These are phyloP conservation scores for Fusarium sp. DNA, from an alignment of 2,329 filamentous ascomycete species.

Conservation along the genomic window DNA sequence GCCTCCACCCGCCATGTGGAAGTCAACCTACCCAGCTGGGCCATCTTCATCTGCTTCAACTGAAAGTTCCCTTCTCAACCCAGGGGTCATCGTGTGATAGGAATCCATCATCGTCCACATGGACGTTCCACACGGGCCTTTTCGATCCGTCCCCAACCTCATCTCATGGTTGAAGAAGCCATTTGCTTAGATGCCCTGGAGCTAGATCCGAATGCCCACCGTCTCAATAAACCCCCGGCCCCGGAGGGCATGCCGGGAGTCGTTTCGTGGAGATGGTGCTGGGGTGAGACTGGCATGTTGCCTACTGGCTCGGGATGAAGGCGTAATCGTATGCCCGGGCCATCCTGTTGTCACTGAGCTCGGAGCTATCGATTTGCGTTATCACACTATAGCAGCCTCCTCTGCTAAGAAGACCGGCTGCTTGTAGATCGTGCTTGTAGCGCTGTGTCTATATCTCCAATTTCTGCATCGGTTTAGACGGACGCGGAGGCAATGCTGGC, in stretches of 20 bases:
- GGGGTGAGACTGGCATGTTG: constrained; percentile 18
- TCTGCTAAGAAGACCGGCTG: constrained; percentile 15
- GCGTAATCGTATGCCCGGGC: constrained; percentile 34
- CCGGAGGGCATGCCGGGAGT: constrained; percentile 32
- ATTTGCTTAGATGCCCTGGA: constrained; percentile 16
- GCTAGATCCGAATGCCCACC: constrained; percentile 29
- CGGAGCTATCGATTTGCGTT: constrained; percentile 28
- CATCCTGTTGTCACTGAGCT: constrained; percentile 21
- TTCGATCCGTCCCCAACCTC: constrained; percentile 18
- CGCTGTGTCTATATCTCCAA: constrained; percentile 20
- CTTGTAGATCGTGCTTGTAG: constrained; percentile 26
- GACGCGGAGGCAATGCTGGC: constrained; percentile 14
- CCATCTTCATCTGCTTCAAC: constrained; percentile 6
- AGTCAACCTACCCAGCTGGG: constrained; percentile 17
- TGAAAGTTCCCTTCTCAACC: constrained; percentile 10
- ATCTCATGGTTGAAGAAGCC: constrained; percentile 3
- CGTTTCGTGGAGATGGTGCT: constrained; percentile 29
- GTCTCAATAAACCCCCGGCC: constrained; percentile 24
- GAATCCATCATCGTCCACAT: constrained; percentile 17
- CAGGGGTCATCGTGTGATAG: constrained; percentile 19
- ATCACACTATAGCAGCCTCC: constrained; percentile 23
- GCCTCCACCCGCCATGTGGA: constrained; percentile 33
- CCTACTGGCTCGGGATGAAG: constrained; percentile 20
- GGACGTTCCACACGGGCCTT: constrained; percentile 19
- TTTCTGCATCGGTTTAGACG: constrained; percentile 3